Evolutionary conservation across 2,329 filamentous ascomycete genomes (phyloP).

Genomic region (Huntiella omanensis): DNA sequence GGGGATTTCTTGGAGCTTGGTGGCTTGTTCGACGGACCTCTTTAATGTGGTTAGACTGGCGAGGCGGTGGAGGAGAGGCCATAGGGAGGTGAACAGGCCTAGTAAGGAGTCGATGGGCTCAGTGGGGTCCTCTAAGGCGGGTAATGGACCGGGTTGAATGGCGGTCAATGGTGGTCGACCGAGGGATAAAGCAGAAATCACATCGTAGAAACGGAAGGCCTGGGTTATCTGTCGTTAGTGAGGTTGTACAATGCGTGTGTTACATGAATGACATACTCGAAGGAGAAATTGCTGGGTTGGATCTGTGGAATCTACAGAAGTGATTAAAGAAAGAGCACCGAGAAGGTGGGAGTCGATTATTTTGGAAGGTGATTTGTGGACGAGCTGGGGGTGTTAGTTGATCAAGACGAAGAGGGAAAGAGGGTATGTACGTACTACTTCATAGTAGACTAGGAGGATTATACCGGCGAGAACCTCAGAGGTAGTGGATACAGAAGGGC

Average conservation of each 20-base stretch:
- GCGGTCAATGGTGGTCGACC: slow-evolving; percentile 31
- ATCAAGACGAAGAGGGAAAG: background rate
- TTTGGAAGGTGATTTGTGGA: slow-evolving; percentile 38
- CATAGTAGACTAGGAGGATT: slow-evolving; percentile 43
- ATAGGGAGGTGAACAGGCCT: slow-evolving; percentile 41
- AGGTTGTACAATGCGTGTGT: background rate
- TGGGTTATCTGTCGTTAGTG: slow-evolving; percentile 15
- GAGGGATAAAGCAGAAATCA: slow-evolving; percentile 43
- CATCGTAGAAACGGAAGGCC: slow-evolving; percentile 48
- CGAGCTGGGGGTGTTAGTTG: slow-evolving; percentile 25
- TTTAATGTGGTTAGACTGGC: slow-evolving; percentile 36
- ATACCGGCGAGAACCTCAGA: slow-evolving; percentile 38
- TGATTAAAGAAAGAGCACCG: slow-evolving; percentile 43
- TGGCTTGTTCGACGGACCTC: slow-evolving; percentile 28
- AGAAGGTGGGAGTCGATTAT: slow-evolving; percentile 43
- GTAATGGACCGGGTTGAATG: slow-evolving; percentile 20
- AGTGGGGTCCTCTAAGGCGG: slow-evolving; percentile 29
- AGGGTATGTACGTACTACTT: slow-evolving; percentile 30
- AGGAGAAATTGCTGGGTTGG: slow-evolving; percentile 39
- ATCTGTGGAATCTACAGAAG: slow-evolving; percentile 20
- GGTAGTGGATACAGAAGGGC: too few species aligned
- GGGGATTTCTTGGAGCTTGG: slow-evolving; percentile 20
- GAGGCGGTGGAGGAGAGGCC: slow-evolving; percentile 43
- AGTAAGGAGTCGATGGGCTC: slow-evolving; percentile 35
- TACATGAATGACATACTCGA: slow-evolving; percentile 23